These are phyloP conservation scores for Mycena filopes DNA, from an alignment of 768 basidiomycete species.

Conservation along the genomic window DNA sequence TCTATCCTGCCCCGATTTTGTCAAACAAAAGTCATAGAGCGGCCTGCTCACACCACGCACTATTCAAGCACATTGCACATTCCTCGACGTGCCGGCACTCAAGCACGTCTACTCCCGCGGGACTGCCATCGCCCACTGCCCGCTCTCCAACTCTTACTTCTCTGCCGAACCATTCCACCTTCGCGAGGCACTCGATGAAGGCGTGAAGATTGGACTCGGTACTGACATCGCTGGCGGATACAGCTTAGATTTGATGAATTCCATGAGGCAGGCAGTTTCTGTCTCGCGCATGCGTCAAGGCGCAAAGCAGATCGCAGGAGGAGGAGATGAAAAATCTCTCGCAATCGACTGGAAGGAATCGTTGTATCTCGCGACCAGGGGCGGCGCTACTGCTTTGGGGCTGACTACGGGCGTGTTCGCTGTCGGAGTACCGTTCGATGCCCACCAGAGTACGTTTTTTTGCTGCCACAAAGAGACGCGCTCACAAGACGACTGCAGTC, in stretches of 20 bases:
- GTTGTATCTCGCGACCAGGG: conserved; percentile 83
- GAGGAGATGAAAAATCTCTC: conserved; percentile 41
- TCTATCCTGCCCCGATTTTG: conserved; percentile 3
- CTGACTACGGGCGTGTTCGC: conserved; percentile 59
- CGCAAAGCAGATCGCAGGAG: conserved; percentile 39
- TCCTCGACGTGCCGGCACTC: conserved; percentile 65
- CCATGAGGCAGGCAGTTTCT: conserved; percentile 84
- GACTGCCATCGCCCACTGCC: conserved; percentile 85
- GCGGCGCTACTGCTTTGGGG: conserved; percentile 78
- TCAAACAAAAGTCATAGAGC: conserved; percentile 56
- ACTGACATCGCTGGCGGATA: conserved; percentile 92
- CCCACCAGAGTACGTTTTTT: conserved; percentile 72
- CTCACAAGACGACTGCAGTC: conserved; percentile 50
- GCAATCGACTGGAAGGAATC: conserved; percentile 85
- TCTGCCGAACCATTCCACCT: conserved; percentile 75
- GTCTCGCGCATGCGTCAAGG: conserved; percentile 79
- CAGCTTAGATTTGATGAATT: conserved; percentile 76
- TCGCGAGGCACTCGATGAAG: conserved; percentile 72
- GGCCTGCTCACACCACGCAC: conserved; percentile 71
- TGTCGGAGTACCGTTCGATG: conserved; percentile 77
- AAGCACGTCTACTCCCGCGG: conserved; percentile 58
- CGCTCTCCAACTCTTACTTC: conserved; percentile 90
- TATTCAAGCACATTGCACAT: conserved; percentile 92
- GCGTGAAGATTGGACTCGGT: conserved; percentile 82
- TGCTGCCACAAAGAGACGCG: conserved; percentile 7